phyloP scores from a whole-genome alignment of 768 basidiomycete genomes.

The Hypholoma sublateritium region DNA sequence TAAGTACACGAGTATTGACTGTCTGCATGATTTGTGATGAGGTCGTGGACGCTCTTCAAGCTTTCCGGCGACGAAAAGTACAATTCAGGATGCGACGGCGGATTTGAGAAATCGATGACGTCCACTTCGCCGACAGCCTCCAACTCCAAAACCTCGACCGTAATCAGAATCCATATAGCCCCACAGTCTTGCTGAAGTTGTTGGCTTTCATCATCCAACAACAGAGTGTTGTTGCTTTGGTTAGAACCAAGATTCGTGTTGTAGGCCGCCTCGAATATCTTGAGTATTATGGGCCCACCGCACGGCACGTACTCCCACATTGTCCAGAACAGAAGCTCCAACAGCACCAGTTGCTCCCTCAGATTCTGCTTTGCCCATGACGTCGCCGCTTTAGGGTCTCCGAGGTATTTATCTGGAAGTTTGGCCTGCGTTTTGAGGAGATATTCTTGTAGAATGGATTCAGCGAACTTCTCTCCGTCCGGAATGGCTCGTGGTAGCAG shows the following conservation, averaged over 20 bases:
- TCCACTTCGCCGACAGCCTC: slow-evolving; percentile 62
- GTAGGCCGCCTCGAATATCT: slow-evolving; percentile 66
- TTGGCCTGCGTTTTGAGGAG: slow-evolving; percentile 47
- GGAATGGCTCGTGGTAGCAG: slow-evolving; percentile 61
- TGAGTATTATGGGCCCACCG: slow-evolving; percentile 59
- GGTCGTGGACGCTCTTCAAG: slow-evolving; percentile 65
- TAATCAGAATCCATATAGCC: slow-evolving; percentile 76
- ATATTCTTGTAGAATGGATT: slow-evolving; percentile 62
- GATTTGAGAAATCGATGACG: slow-evolving; percentile 49
- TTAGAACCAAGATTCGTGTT: slow-evolving; percentile 59
- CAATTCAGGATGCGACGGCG: slow-evolving; percentile 46
- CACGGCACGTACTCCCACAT: slow-evolving; percentile 79
- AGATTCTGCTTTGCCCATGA: slow-evolving; percentile 73
- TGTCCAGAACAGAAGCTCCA: slow-evolving; percentile 88
- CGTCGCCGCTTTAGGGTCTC: slow-evolving; percentile 59
- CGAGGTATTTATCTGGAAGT: slow-evolving; percentile 43
- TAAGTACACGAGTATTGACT: slow-evolving; percentile 72
- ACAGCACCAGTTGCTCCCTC: slow-evolving; percentile 74
- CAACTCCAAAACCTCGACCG: slow-evolving; percentile 77
- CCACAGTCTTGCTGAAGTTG: slow-evolving; percentile 68
- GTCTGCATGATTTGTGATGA: slow-evolving; percentile 58
- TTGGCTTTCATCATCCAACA: slow-evolving; percentile 73
- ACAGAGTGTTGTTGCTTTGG: slow-evolving; percentile 62
- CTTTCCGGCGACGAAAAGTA: slow-evolving; percentile 64
- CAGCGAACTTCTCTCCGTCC: slow-evolving; percentile 63